phyloP scores from a whole-genome alignment of 305 asterid genomes.

The Solanum hybrid region DNA sequence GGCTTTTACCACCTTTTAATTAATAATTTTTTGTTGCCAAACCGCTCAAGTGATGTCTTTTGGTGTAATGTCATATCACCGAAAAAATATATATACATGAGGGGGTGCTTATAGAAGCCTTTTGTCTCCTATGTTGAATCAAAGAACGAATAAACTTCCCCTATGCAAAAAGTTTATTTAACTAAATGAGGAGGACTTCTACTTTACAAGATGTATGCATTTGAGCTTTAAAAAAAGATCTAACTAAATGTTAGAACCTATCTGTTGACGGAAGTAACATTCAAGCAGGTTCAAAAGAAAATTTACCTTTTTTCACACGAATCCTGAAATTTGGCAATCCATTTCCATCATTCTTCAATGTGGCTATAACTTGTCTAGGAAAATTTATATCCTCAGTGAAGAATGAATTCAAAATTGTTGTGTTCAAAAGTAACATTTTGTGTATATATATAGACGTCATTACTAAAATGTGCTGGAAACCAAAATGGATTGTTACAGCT shows the following conservation, averaged over 20 bases:
- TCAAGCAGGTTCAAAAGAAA: not conserved
- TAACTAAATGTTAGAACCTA: not conserved
- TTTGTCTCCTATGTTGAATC: not conserved
- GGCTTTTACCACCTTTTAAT: not conserved
- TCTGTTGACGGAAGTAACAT: not conserved
- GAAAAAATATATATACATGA: not conserved
- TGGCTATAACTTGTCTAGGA: not conserved
- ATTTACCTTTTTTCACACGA: not conserved
- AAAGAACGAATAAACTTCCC: not conserved
- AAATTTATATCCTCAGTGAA: not conserved
- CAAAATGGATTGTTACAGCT: not conserved
- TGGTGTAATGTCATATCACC: not conserved
- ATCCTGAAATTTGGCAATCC: not conserved
- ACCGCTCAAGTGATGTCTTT: not conserved
- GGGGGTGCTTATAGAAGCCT: not conserved
- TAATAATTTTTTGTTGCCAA: not conserved
- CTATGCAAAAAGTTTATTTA: not conserved
- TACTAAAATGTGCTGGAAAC: not conserved
- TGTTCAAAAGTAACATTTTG: not conserved
- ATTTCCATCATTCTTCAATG: not conserved
- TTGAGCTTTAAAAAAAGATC: not conserved
- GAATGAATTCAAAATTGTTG: not conserved
- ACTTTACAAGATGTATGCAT: not conserved
- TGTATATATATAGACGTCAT: not conserved
- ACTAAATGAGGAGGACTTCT: not conserved